Base-by-base conservation (phyloP, 345 rosid species). In the Capsella bursapastoris region DNA sequence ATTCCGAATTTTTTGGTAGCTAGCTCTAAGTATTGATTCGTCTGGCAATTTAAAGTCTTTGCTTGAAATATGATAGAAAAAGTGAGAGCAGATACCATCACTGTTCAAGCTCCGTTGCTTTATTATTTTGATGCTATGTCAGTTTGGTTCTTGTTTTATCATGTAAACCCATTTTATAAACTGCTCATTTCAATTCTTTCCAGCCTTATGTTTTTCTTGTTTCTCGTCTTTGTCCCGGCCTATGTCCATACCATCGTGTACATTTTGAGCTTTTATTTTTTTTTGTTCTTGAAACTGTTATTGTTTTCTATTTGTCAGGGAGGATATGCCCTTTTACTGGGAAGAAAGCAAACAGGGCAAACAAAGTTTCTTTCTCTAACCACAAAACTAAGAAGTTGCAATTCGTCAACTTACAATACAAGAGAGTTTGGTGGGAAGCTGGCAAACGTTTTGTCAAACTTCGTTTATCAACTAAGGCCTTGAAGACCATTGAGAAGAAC, bases 391-490 rank as follows among this genome's bases (percentile, higher is more conserved):
- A 82, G 83, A 92, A 82, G 85, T 66, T 85, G 83, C 97, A 92
- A 81, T 89, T 87, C 79, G 99, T 95, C 51, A 95, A 95, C 75
- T 77, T 95, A 60, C 99, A 95, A 72, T 88, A 90, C 84, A 92
- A 95, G 85, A 90, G 44, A 79, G 76, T 92, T 29, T 95, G 97
- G 99, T 95, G 99, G 97, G 99, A 91, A 80, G 92, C 88, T 2
- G 99, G 97, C 4, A 92, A 90, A 73, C 96, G 97, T 8, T 95
- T 76, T 31, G 84, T 92, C 43, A 91, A 95, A 52, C 82, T 92
- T 50, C 86, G 96, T n/a, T 66, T 95, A 52, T 90, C 99, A 0
- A 95, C 97, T 15, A 88, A 89, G 75, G 99, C 97, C 0, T 68
- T 95, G 66, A 92, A 92, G 89, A 95, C 97, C 25, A 90, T 90